phyloP scores from a whole-genome alignment of 768 basidiomycete genomes.

The Mycena polygramma region DNA sequence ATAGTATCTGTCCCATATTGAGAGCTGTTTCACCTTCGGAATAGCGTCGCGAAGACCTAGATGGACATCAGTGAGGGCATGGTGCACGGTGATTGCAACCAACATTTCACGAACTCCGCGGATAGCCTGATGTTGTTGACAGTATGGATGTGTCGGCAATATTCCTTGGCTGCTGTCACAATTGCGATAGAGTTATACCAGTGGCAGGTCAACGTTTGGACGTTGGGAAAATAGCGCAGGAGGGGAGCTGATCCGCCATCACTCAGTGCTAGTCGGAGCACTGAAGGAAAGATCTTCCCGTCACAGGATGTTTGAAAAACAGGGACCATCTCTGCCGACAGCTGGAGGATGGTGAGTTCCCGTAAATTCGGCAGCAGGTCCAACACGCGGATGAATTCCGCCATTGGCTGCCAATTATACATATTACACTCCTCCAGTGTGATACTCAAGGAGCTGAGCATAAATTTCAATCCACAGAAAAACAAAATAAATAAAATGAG shows the following conservation, averaged over 20 bases:
- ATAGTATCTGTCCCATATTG: background rate
- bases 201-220: background rate
- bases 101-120: background rate
- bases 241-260: background rate
- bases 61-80: no score
- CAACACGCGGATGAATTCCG: conserved; percentile 17
- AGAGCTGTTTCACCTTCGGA: conserved; percentile 1
- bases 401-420: conserved; percentile 21
- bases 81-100: background rate
- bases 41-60: conserved; percentile 9
- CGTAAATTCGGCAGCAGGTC: conserved; percentile 9
- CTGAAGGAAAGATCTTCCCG: conserved; percentile 5
- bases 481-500: background rate
- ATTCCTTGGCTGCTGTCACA: background rate
- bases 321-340: background rate
- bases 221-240: conserved; percentile 18
- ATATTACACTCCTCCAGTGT: conserved; percentile 15
- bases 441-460: conserved; percentile 9
- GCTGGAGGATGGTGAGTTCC: conserved; percentile 1
- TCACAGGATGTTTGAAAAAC: background rate
- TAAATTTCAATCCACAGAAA: background rate
- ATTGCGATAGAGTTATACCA: background rate
- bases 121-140: background rate
- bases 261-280: conserved; percentile 1
- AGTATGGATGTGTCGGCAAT: conserved; percentile 1